Evolutionary conservation across 345 rosid species (phyloP).

Genomic region (Hirschfeldia incana): DNA sequence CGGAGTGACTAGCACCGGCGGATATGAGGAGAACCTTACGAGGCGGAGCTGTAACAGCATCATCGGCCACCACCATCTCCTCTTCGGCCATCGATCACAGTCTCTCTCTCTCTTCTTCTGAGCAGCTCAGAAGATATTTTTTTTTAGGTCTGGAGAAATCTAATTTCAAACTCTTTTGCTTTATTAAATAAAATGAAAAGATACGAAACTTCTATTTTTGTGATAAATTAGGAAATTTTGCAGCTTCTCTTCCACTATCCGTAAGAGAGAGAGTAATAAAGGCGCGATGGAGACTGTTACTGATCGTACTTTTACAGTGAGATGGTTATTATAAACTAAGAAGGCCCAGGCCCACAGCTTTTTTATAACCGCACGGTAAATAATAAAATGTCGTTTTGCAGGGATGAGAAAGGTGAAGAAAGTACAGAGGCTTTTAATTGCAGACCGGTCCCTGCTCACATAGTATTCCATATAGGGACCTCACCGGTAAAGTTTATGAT

Average conservation of each 20-base stretch:
- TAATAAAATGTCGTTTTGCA: background rate
- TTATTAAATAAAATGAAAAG: background rate
- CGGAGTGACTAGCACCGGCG: conserved; percentile 97
- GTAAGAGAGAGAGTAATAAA: conserved; percentile 22
- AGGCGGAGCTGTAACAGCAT: conserved; percentile 45
- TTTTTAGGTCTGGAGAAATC: background rate
- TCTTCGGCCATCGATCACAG: conserved; percentile 57
- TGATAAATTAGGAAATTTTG: conserved; percentile 28
- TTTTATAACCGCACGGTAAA: background rate
- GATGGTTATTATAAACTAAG: background rate
- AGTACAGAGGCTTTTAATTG: conserved; percentile 5
- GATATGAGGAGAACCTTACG: conserved; percentile 80
- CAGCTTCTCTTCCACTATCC: conserved; percentile 30
- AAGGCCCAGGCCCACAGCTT: background rate
- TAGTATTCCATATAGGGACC: conserved; percentile 13
- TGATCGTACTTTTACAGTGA: background rate
- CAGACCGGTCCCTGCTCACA: conserved; percentile 23
- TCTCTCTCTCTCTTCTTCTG: conserved; percentile 2
- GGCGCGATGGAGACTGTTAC: conserved; percentile 24
- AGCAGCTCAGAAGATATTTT: background rate
- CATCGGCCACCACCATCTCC: conserved; percentile 35
- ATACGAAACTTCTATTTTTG: conserved; percentile 8
- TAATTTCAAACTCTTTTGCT: background rate
- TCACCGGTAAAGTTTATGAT: conserved; percentile 6
- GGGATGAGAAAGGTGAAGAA: background rate